Evolutionary conservation across 805 yeast genomes (phyloP).

Genomic region (Candida maltosa): DNA sequence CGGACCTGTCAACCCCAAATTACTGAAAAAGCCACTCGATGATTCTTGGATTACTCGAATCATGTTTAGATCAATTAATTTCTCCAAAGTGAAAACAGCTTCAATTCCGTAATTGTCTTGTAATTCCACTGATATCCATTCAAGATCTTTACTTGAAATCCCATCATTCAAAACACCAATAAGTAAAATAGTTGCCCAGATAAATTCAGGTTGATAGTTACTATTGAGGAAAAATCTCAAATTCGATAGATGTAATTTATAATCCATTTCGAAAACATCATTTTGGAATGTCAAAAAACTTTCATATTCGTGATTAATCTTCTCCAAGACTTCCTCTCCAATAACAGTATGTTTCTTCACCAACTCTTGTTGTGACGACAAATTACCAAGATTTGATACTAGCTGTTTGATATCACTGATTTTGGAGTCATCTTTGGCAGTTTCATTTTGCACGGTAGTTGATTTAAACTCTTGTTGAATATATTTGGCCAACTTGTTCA

Average conservation of each 20-base stretch:
- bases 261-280: conserved; percentile 52
- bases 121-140: conserved; percentile 50
- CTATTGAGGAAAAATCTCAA: conserved; percentile 37
- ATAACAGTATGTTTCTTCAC: conserved; percentile 70
- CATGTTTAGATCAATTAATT: conserved; percentile 47
- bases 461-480: conserved; percentile 58
- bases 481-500: conserved; percentile 67
- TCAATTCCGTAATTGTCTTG: conserved; percentile 64
- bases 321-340: conserved; percentile 60
- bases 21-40: conserved; percentile 18
- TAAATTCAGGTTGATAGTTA: conserved; percentile 35
- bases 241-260: conserved; percentile 25
- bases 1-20: conserved; percentile 11
- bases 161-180: conserved; percentile 69
- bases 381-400: conserved; percentile 63
- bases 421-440: conserved; percentile 10
- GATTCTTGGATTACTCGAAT: conserved; percentile 27
- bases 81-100: conserved; percentile 44
- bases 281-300: conserved; percentile 62
- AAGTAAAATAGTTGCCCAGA: conserved; percentile 54
- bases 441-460: conserved; percentile 10
- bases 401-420: conserved; percentile 59
- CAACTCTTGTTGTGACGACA: conserved; percentile 65
- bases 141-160: conserved; percentile 60
- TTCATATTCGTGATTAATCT: conserved; percentile 42